These are phyloP conservation scores for Polytrichum formosum DNA, from an alignment of 225 moss, liverwort and hornwort genomes.

Conservation along the genomic window DNA sequence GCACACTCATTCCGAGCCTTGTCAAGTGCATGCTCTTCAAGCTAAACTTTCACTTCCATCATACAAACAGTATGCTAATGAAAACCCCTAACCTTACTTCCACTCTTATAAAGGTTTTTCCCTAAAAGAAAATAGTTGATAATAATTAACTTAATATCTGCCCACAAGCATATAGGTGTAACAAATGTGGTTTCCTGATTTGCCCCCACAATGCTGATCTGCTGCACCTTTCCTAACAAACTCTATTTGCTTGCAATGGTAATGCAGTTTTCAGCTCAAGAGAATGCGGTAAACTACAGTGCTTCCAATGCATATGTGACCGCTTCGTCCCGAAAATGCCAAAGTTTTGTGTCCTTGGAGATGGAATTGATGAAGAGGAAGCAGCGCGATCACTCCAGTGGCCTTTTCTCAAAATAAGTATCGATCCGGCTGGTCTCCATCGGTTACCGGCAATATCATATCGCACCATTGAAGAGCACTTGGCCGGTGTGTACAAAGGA, in stretches of 20 bases:
- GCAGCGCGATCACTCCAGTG: constrained; percentile 48
- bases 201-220: background rate
- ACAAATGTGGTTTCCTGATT: too few species aligned
- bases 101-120: too few species aligned
- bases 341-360: constrained; percentile 49
- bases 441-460: constrained; percentile 26
- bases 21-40: constrained; percentile 69
- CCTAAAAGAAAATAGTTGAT: too few species aligned
- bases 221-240: background rate
- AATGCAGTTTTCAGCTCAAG: constrained; percentile 62
- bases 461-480: constrained; percentile 9
- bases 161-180: too few species aligned
- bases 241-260: background rate
- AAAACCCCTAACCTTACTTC: background rate
- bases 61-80: constrained; percentile 39
- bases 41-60: constrained; percentile 38
- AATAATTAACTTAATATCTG: too few species aligned
- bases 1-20: constrained; percentile 57
- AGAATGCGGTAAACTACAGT: constrained; percentile 54
- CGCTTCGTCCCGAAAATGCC: constrained; percentile 14
- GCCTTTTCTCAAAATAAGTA: constrained; percentile 48
- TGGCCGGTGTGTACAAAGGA: constrained; percentile 15
- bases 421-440: constrained; percentile 26
- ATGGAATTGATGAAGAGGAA: constrained; percentile 54
- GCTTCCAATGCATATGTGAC: constrained; percentile 47